Evolutionary conservation across 192 early-diverging fungal genomes (phyloP).

Genomic region (Coemansia sp.): DNA sequence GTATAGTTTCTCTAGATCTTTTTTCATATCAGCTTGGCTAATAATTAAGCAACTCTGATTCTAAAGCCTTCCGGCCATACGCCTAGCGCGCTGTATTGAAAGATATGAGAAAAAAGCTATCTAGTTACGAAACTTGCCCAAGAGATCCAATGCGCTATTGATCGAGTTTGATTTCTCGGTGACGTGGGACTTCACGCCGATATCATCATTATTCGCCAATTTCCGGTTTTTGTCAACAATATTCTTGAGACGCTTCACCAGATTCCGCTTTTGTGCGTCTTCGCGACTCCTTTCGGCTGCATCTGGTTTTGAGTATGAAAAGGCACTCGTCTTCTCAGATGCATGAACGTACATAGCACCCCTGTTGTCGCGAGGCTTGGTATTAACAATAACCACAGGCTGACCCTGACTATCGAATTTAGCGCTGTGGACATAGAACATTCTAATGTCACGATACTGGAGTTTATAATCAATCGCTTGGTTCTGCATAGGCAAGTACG

Average conservation of each 20-base stretch:
- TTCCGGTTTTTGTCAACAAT: slow-evolving; percentile 10
- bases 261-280: background rate
- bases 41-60: background rate
- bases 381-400: slow-evolving; percentile 30
- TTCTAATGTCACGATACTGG: slow-evolving; percentile 55
- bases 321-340: slow-evolving; percentile 10
- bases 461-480: slow-evolving; percentile 30
- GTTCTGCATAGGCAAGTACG: slow-evolving; percentile 41
- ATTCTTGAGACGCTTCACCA: slow-evolving; percentile 17
- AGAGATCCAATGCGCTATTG: slow-evolving; percentile 10
- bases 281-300: background rate
- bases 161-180: slow-evolving; percentile 2
- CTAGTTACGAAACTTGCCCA: slow-evolving; percentile 19
- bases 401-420: slow-evolving; percentile 45
- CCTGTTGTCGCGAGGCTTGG: slow-evolving; percentile 26
- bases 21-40: too few relatives aligned
- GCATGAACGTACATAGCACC: slow-evolving; percentile 10
- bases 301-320: background rate
- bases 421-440: slow-evolving; percentile 67
- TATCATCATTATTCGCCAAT: background rate
- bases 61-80: background rate
- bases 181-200: background rate
- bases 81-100: background rate
- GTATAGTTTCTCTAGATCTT: too few relatives aligned
- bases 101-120: too few relatives aligned